A percentile compares a stretch with the other conserved stretches of the same genome.
Conservation (phyloP, 371 early-diverging fungal species). For the Nematocida parisii region DNA sequence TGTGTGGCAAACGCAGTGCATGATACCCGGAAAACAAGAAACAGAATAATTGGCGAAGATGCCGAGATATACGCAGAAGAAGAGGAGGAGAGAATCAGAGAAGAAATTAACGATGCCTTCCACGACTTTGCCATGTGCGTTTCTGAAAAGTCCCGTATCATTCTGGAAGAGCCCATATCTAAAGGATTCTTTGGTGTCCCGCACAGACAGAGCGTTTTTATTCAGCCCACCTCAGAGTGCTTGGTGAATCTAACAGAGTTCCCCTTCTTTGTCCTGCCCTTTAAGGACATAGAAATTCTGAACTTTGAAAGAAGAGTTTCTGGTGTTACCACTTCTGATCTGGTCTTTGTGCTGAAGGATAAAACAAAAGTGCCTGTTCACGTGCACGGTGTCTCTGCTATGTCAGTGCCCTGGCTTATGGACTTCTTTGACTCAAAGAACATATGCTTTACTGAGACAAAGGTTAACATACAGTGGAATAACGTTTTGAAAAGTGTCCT, state of each 20-base stretch:
- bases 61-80: slow-evolving; percentile 92
- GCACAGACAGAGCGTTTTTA: slow-evolving; percentile 80
- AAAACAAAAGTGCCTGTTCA: slow-evolving; percentile 81
- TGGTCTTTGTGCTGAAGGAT: slow-evolving; percentile 95
- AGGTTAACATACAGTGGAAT: slow-evolving; percentile 91
- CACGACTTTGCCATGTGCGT: slow-evolving; percentile 84
- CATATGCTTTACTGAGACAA: slow-evolving; percentile 88
- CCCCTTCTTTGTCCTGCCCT: slow-evolving; percentile 85
- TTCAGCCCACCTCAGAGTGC: slow-evolving; percentile 93
- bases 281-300: slow-evolving; percentile 89
- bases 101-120: slow-evolving; percentile 88
- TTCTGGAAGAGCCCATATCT: slow-evolving; percentile 86
- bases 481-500: slow-evolving; percentile 95
- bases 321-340: slow-evolving; percentile 94
- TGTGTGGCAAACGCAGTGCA: slow-evolving; percentile 86
- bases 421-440: slow-evolving; percentile 96
- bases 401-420: slow-evolving; percentile 85
- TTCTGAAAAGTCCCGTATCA: slow-evolving; percentile 74
- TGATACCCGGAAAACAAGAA: slow-evolving; percentile 87
- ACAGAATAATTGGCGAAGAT: slow-evolving; percentile 72
- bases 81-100: slow-evolving; percentile 87
- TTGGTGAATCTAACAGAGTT: slow-evolving; percentile 90
- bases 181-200: slow-evolving; percentile 94
- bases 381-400: slow-evolving; percentile 88
- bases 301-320: slow-evolving; percentile 94